phyloP scores from a whole-genome alignment of 805 yeast genomes.

The Babjeviella inositovora region DNA sequence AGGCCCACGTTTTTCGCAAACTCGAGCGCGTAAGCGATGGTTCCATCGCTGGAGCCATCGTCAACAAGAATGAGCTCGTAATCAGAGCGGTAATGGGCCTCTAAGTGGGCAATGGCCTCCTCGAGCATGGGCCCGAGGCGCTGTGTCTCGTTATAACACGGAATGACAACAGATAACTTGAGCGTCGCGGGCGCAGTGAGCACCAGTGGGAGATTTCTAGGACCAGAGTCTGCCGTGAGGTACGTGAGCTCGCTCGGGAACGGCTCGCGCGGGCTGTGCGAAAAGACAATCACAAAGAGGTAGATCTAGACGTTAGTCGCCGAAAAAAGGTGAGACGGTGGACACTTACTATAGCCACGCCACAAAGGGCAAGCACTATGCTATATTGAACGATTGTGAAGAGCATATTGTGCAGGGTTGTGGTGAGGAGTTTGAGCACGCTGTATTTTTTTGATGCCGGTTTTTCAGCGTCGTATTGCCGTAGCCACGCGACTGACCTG shows the following conservation, averaged over 20 bases:
- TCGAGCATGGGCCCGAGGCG: slow-evolving; percentile 59
- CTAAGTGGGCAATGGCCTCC: slow-evolving; percentile 45
- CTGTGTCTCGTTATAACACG: slow-evolving; percentile 80
- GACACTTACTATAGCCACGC: no score
- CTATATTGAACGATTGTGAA: no score
- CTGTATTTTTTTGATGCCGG: no score
- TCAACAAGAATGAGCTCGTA: slow-evolving; percentile 82
- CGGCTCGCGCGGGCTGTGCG: slow-evolving; percentile 50
- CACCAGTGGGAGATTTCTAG: slow-evolving; percentile 13
- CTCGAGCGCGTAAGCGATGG: slow-evolving; percentile 55
- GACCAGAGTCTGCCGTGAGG: slow-evolving; percentile 24
- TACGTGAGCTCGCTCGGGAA: slow-evolving; percentile 35
- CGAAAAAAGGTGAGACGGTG: no score
- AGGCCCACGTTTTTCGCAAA: slow-evolving; percentile 33
- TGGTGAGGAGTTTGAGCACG: no score
- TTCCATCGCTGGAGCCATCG: slow-evolving; percentile 81
- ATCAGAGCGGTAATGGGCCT: slow-evolving; percentile 11
- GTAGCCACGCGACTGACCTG: no score
- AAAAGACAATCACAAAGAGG: slow-evolving; percentile 22
- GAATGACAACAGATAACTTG: slow-evolving; percentile 66
- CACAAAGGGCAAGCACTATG: no score
- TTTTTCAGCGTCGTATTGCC: no score
- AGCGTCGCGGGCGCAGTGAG: slow-evolving; percentile 18
- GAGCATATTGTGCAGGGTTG: no score
- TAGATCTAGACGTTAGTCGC: slow-evolving; percentile 20